A percentile compares a stretch with the other conserved stretches of the same genome.
phyloP scores from a whole-genome alignment of 306 rosid genomes.

The Senna tora region DNA sequence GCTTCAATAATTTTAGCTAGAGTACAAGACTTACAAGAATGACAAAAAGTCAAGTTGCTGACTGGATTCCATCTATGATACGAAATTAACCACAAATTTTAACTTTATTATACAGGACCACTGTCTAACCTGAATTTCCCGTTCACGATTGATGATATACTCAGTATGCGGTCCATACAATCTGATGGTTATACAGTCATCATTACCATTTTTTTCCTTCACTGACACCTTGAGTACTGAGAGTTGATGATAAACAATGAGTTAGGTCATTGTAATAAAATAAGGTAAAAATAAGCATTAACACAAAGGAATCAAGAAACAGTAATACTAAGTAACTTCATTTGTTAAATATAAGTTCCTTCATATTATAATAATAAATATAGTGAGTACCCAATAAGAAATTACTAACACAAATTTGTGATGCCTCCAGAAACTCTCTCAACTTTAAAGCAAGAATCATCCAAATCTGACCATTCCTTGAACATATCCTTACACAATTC shows the following conservation, averaged over 20 bases:
- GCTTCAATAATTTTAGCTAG: slow-evolving; percentile 13
- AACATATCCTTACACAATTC: slow-evolving; percentile 82
- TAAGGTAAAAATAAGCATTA: not conserved
- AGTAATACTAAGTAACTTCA: not conserved
- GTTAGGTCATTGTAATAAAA: slow-evolving; percentile 19
- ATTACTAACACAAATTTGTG: slow-evolving; percentile 83
- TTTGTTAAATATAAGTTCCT: not conserved
- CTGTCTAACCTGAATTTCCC: slow-evolving; percentile 80
- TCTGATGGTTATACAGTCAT: slow-evolving; percentile 60
- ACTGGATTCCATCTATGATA: not conserved
- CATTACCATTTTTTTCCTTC: slow-evolving; percentile 54
- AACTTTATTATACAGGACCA: slow-evolving; percentile 11
- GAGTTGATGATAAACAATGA: slow-evolving; percentile 27
- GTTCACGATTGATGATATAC: slow-evolving; percentile 74
- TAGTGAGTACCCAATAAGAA: slow-evolving; percentile 15
- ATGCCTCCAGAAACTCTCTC: slow-evolving; percentile 88
- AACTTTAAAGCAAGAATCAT: slow-evolving; percentile 65
- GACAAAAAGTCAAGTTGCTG: not conserved
- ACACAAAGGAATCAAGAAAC: slow-evolving; percentile 8
- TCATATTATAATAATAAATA: not conserved
- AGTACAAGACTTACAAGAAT: slow-evolving; percentile 24
- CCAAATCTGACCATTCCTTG: slow-evolving; percentile 74
- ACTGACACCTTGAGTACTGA: slow-evolving; percentile 82
- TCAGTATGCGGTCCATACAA: slow-evolving; percentile 94
- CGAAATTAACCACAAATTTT: slow-evolving; percentile 4